phyloP scores from a whole-genome alignment of 192 early-diverging fungal genomes.

The Podila clonocystis region DNA sequence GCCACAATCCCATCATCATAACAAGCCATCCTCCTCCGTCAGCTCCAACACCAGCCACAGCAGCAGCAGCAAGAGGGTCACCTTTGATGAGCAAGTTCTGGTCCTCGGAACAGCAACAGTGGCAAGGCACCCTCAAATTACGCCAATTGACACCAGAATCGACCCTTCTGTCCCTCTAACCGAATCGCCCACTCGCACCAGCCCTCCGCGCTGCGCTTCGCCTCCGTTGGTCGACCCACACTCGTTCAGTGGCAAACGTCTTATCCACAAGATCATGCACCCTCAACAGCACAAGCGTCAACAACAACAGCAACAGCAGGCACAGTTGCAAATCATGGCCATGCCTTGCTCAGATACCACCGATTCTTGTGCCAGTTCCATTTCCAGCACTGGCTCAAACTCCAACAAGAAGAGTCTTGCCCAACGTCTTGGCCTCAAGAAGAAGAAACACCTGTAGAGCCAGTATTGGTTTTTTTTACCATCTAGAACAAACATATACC shows the following conservation, averaged over 20 bases:
- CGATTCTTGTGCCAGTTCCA: conserved; percentile 16
- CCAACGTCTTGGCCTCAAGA: conserved; percentile 39
- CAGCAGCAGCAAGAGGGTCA: conserved; percentile 18
- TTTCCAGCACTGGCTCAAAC: not conserved
- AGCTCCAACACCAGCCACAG: conserved; percentile 6
- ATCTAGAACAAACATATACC: too few relatives aligned
- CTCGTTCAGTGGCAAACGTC: not conserved
- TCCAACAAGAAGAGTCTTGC: conserved; percentile 24
- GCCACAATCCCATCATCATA: not conserved
- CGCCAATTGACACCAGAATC: conserved; percentile 4
- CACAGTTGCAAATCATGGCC: not conserved
- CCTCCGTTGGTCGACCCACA: not conserved
- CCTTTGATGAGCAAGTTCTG: conserved; percentile 37
- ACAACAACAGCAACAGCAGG: conserved; percentile 1
- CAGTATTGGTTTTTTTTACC: too few relatives aligned
- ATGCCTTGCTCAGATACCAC: not conserved
- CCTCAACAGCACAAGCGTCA: conserved; percentile 18
- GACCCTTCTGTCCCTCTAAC: conserved; percentile 2
- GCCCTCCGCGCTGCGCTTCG: conserved; percentile 2
- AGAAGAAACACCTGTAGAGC: conserved; percentile 2
- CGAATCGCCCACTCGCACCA: conserved; percentile 25
- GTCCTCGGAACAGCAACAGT: conserved; percentile 14
- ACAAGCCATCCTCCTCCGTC: not conserved
- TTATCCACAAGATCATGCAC: conserved; percentile 18
- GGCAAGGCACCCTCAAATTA: not conserved